Percentiles rank a stretch among this genome's conserved stretches.
Evolutionary conservation across 768 basidiomycete species (phyloP).

Genomic region (Pholiota conissans): DNA sequence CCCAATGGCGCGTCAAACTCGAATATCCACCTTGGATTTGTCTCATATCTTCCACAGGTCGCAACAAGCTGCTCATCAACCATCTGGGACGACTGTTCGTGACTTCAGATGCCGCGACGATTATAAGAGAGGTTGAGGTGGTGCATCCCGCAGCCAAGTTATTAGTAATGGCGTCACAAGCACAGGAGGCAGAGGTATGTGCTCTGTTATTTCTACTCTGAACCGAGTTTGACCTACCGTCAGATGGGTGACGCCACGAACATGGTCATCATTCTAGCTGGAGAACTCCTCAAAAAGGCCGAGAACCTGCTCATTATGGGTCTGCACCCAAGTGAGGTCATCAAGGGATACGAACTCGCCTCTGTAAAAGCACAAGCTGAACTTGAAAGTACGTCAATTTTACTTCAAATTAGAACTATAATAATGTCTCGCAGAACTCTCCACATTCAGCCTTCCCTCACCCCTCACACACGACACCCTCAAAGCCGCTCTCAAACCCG

Average conservation of each 20-base stretch:
- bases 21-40: neutral
- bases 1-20: constrained; percentile 75
- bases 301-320: constrained; percentile 95
- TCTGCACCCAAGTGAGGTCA: constrained; percentile 93
- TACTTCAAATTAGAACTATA: constrained; percentile 1
- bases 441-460: constrained; percentile 65
- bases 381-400: constrained; percentile 74
- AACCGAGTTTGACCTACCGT: constrained; percentile 1
- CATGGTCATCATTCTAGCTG: constrained; percentile 90
- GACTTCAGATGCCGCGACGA: constrained; percentile 98
- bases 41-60: constrained; percentile 48
- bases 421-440: constrained; percentile 51
- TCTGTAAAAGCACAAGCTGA: constrained; percentile 80
- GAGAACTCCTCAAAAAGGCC: constrained; percentile 91
- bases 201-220: neutral
- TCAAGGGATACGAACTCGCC: constrained; percentile 93
- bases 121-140: constrained; percentile 96
- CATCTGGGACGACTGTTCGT: constrained; percentile 95
- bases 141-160: constrained; percentile 98
- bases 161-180: constrained; percentile 98
- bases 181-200: constrained; percentile 90
- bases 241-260: constrained; percentile 99
- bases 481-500: constrained; percentile 77
- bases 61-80: constrained; percentile 98
- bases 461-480: constrained; percentile 74